These are phyloP conservation scores for Tolypocladium tropicale DNA, from an alignment of 2,329 filamentous ascomycete genomes.

Conservation along the genomic window DNA sequence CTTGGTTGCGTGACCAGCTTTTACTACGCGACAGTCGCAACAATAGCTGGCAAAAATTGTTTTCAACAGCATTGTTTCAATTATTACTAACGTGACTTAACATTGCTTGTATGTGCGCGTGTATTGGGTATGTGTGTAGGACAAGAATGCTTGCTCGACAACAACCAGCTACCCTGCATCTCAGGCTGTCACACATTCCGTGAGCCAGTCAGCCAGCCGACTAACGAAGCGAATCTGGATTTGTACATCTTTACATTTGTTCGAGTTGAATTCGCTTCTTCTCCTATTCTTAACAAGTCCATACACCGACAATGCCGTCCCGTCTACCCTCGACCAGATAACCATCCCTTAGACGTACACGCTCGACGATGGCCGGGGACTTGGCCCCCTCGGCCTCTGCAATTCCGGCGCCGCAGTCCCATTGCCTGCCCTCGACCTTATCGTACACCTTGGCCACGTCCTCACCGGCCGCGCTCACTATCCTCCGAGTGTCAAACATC, in stretches of 20 bases:
- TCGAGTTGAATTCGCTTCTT: not conserved
- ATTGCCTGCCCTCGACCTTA: constrained; percentile 89
- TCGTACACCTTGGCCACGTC: constrained; percentile 97
- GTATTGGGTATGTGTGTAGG: too few species aligned
- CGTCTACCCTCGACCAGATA: constrained; percentile 85
- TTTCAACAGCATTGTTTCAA: too few species aligned
- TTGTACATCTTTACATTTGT: not conserved
- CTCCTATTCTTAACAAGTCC: constrained; percentile 52
- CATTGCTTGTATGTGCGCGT: too few species aligned
- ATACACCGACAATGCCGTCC: constrained; percentile 83
- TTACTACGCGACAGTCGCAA: too few species aligned
- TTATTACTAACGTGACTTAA: too few species aligned
- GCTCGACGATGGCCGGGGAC: constrained; percentile 62
- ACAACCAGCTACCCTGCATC: too few species aligned
- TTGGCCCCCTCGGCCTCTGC: constrained; percentile 56
- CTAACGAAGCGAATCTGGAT: too few species aligned
- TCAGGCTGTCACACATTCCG: too few species aligned
- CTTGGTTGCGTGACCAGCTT: too few species aligned
- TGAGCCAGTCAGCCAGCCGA: too few species aligned
- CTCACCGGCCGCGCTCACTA: constrained; percentile 83
- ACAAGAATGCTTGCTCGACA: too few species aligned
- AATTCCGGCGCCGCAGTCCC: constrained; percentile 86
- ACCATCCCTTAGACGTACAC: constrained; percentile 83
- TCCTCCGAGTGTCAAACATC: constrained; percentile 91
- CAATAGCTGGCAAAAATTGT: too few species aligned